Percentiles rank a stretch among this genome's conserved stretches.
These are phyloP conservation scores for Gossypium gossypioides DNA, from an alignment of 441 rosid species.

Conservation along the genomic window DNA sequence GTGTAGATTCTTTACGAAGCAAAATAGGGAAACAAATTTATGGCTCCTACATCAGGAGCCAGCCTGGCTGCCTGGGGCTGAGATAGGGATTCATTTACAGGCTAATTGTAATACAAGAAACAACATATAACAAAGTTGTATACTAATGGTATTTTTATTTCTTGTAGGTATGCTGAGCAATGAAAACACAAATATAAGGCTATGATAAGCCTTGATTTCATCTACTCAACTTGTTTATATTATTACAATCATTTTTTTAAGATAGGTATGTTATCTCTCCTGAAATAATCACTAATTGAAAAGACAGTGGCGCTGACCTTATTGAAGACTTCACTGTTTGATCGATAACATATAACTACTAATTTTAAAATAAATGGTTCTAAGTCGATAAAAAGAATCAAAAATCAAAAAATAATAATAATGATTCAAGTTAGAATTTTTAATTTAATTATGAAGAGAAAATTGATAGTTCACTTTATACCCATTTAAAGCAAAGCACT, in stretches of 20 bases:
- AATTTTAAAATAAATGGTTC: too few species aligned
- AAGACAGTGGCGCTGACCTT: too few species aligned
- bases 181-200: not conserved
- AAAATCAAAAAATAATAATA: too few species aligned
- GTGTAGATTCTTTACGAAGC: not conserved
- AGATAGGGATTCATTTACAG: not conserved
- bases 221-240: not conserved
- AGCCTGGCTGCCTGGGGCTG: not conserved
- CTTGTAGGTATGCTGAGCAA: not conserved
- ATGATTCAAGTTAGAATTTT: too few species aligned
- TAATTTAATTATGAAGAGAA: too few species aligned
- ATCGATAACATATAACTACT: not conserved
- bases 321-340: not conserved
- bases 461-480: too few species aligned
- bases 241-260: not conserved
- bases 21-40: not conserved
- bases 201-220: not conserved
- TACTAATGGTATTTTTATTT: not conserved
- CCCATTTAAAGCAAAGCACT: too few species aligned
- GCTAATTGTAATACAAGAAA: not conserved
- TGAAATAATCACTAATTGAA: not conserved
- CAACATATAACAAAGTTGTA: not conserved
- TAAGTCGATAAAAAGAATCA: too few species aligned
- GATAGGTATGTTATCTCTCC: not conserved
- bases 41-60: not conserved